Evolutionary conservation across 2,329 filamentous ascomycete genomes (phyloP), one percentile per base, ranked within the genome.

Genomic region (Microdochium nivale): DNA sequence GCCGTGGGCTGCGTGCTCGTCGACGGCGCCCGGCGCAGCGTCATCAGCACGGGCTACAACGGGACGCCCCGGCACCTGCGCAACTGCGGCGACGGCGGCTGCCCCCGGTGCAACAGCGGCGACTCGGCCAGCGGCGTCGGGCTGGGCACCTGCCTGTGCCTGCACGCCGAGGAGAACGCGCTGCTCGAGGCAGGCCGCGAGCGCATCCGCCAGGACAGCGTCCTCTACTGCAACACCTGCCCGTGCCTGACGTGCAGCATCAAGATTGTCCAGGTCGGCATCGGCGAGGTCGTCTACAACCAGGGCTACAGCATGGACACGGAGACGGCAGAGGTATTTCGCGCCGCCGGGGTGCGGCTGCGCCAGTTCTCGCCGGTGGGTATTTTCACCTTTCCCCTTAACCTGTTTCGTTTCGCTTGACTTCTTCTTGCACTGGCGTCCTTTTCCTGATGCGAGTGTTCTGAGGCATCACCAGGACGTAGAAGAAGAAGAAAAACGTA

Each of bases 121-220:
- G 78, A 81, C 52, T 78, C 79, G 27, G 77, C 76, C 44, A 80
- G 78, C 25, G 94, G 94, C 24, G 78, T 84, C 47, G 84, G 81
- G 1, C 77, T 99, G 21, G 83, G 85, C 3, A 96, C 92, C 5
- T 99, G 94, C 64, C 78, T 97, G 49, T 99, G 94, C 67, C 81
- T 99, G n/a, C 94, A 99, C 67, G 94, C 94, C 1, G 94, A 99
- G 73, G 94, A 99, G 71, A 99, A 99, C 67, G 94, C 94, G 1
- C 77, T 99, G 53, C 77, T 99, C 10, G 94, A 99, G 73, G 94
- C 94, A 21, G 94, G 94, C 1, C 78, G 94, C 60, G 94, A 97
- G 69, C 79, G 94, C 53, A 90, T 99, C 59, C 77, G 89, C 21
- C 86, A 89, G 51, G 88, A 85, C 3, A 82, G 88, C 35, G 87